Base-by-base conservation (phyloP, 495 filamentous ascomycete species). In the Thozetella sp. region DNA sequence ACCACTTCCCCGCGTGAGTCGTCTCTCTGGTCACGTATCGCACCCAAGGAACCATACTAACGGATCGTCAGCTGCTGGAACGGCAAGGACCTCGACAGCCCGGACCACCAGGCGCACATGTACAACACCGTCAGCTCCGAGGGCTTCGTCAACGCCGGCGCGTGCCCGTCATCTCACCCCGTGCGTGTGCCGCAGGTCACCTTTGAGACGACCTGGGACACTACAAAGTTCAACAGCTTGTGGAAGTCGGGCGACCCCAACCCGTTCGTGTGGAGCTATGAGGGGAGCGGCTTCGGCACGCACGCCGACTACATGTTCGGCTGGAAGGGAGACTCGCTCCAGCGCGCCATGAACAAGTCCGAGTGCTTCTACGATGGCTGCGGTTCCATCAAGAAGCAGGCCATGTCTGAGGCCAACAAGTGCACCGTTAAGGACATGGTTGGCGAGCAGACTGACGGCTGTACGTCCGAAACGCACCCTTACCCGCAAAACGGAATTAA, bases 31-130 rank as follows among this genome's bases (percentile, higher is more conserved):
- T 19, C 15, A 26, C 52, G 1, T 22, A 55, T 12, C n/a, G 15
- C 53, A 26, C 2, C 4, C 6, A 26, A 1, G 3, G 45, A 17
- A 60, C 11, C 25, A 43, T 2, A 46, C 58, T 53, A 51, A 55
- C 61, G 59, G 57, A 43, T 66, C 13, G 25, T 37, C 24, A 76
- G 76, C 57, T 79, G 80, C 70, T 86, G 83, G 83, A 82, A 86
- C 65, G 83, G 83, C 54, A 77, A 80, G 23, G n/a, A n/a, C n/a
- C n/a, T n/a, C n/a, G n/a, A n/a, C n/a, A n/a, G n/a, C n/a, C n/a
- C n/a, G n/a, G 80, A 85, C 68, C 83, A 85, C 67, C 75, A 78
- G 53, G 72, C 74, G 10, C 80, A 83, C 63, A 72, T 72, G 69
- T 72, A 58, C 60, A 72, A 72, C 65, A 72, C 69, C 12, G 66